phyloP scores from a whole-genome alignment of 441 rosid genomes.

The Erysimum cheiri region DNA sequence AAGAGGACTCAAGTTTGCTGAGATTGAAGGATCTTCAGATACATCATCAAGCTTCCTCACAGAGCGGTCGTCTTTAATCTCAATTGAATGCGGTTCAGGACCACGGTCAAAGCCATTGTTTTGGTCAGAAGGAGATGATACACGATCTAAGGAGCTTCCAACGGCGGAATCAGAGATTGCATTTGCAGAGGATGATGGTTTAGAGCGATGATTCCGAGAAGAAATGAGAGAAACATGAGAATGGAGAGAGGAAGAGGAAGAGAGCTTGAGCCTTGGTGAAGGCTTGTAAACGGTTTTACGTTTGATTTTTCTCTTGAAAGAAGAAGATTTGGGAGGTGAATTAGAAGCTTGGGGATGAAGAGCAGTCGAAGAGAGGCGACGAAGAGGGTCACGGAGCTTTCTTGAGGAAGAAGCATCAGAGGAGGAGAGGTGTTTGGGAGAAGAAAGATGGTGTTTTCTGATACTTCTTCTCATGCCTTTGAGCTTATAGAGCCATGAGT shows the following conservation, averaged over 20 bases:
- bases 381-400: constrained; percentile 24
- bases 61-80: constrained; percentile 42
- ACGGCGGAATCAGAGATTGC: constrained; percentile 35
- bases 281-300: constrained; percentile 73
- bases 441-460: constrained; percentile 42
- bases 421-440: constrained; percentile 49
- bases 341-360: constrained; percentile 50
- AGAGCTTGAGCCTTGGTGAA: constrained; percentile 50
- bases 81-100: constrained; percentile 45
- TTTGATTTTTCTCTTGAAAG: constrained; percentile 49
- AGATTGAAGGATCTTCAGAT: constrained; percentile 45
- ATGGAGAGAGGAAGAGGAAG: constrained; percentile 37
- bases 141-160: constrained; percentile 47
- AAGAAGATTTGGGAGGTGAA: constrained; percentile 49
- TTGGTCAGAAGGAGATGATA: constrained; percentile 41
- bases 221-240: constrained; percentile 34
- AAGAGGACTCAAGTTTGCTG: constrained; percentile 45
- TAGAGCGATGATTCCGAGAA: constrained; percentile 32
- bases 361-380: constrained; percentile 37
- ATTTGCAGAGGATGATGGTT: constrained; percentile 30
- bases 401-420: constrained; percentile 49
- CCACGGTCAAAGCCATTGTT: constrained; percentile 13
- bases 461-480: constrained; percentile 56
- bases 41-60: constrained; percentile 34
- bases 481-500: constrained; percentile 73